phyloP scores from a whole-genome alignment of 257 asterid species.

The Plantago major region DNA sequence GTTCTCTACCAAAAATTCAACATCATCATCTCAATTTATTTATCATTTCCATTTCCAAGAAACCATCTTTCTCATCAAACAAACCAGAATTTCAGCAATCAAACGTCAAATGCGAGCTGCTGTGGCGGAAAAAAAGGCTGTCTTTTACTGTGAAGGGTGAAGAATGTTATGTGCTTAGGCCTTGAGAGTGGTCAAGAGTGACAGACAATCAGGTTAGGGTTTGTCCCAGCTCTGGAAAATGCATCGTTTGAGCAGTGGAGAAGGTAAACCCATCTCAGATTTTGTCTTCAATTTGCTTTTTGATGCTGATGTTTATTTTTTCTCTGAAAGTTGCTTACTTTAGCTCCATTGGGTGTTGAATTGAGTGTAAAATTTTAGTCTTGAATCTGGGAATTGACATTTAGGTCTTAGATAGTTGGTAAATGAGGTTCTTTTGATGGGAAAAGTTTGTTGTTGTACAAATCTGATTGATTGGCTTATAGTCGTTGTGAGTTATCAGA shows the following conservation, averaged over 20 bases:
- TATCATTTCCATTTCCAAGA: no score
- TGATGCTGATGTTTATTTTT: not conserved
- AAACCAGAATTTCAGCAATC: no score
- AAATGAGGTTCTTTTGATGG: slow-evolving; percentile 14
- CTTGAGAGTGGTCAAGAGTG: not conserved
- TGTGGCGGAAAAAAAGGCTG: no score
- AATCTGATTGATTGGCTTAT: no score
- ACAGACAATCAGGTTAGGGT: slow-evolving; percentile 12
- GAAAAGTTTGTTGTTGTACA: not conserved
- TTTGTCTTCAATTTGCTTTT: not conserved
- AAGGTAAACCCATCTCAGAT: slow-evolving; percentile 35
- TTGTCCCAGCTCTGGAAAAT: slow-evolving; percentile 19
- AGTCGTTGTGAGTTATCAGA: no score
- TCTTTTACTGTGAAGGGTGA: no score
- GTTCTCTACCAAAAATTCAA: not conserved
- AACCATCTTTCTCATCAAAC: no score
- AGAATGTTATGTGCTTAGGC: no score
- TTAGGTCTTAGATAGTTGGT: no score
- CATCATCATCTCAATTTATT: no score
- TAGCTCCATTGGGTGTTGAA: slow-evolving; percentile 3
- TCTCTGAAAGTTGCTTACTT: not conserved
- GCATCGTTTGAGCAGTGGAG: slow-evolving; percentile 1
- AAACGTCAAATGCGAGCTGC: no score
- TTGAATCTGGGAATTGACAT: slow-evolving; percentile 27
- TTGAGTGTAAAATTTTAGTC: slow-evolving; percentile 8